A percentile compares a stretch with the other conserved stretches of the same genome.
These are phyloP conservation scores for Suhomyces atakaporum DNA, from an alignment of 1,139 yeast species.

Conservation along the genomic window DNA sequence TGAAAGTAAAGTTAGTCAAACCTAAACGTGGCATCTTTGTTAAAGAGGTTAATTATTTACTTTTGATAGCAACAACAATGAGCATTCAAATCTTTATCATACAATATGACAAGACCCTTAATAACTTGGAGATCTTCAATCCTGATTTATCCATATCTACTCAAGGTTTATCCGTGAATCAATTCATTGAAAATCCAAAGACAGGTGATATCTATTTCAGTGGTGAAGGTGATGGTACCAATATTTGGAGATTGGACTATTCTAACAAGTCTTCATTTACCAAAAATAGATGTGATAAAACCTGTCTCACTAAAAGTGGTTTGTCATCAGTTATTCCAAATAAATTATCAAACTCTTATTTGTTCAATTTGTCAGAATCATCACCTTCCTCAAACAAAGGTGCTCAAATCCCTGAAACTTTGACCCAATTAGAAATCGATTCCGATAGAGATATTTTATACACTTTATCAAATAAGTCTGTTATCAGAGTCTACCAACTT, in stretches of 20 bases:
- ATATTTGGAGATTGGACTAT: constrained; percentile 87
- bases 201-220: constrained; percentile 84
- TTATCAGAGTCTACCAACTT: constrained; percentile 77
- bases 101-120: constrained; percentile 50
- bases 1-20: constrained; percentile 71
- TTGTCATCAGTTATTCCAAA: constrained; percentile 61
- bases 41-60: constrained; percentile 67
- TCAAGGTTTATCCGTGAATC: constrained; percentile 74
- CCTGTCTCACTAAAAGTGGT: constrained; percentile 73
- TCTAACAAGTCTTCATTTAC: constrained; percentile 89
- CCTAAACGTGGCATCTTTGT: constrained; percentile 84
- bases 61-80: constrained; percentile 77
- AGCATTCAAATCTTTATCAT: constrained; percentile 79
- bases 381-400: constrained; percentile 17
- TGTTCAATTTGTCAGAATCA: constrained; percentile 30
- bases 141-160: constrained; percentile 81
- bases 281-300: constrained; percentile 77
- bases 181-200: constrained; percentile 57
- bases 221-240: constrained; percentile 73
- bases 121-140: constrained; percentile 71
- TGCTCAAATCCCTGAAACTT: constrained; percentile 49
- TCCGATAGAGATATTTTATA: constrained; percentile 75
- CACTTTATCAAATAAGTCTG: constrained; percentile 79
- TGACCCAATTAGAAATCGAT: constrained; percentile 71
- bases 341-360: constrained; percentile 48